A percentile compares a stretch with the other conserved stretches of the same genome.
phyloP scores from a whole-genome alignment of 129 eudicot species.

The Chrysanthemum lavandulifolium region DNA sequence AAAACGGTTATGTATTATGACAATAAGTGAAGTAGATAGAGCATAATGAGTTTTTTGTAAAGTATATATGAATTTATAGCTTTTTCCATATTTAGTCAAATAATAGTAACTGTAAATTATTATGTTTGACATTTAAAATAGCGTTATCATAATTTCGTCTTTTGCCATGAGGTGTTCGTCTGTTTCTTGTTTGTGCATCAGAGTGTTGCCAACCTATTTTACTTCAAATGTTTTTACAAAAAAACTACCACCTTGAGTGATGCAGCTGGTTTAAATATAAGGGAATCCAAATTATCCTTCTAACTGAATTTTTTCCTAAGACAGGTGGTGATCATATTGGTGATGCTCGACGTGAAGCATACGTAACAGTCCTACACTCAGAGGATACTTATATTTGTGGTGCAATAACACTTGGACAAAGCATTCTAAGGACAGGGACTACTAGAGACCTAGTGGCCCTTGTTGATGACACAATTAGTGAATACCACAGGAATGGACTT shows the following conservation, averaged over 20 bases:
- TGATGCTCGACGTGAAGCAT: slow-evolving; percentile 62
- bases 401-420: slow-evolving; percentile 76
- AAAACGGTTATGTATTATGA: too few relatives aligned
- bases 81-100: too few relatives aligned
- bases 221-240: too few relatives aligned
- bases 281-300: too few relatives aligned
- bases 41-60: too few relatives aligned
- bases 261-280: too few relatives aligned
- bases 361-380: slow-evolving; percentile 80
- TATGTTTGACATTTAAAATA: neutral
- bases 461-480: slow-evolving; percentile 64
- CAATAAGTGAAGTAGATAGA: too few relatives aligned
- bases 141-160: neutral
- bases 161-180: too few relatives aligned
- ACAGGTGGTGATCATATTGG: slow-evolving; percentile 25
- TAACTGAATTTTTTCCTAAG: slow-evolving; percentile 11
- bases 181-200: too few relatives aligned
- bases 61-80: too few relatives aligned
- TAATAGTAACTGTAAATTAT: neutral
- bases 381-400: slow-evolving; percentile 76
- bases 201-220: too few relatives aligned
- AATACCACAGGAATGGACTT: slow-evolving; percentile 59
- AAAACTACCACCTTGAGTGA: too few relatives aligned
- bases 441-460: slow-evolving; percentile 75
- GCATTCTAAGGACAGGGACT: slow-evolving; percentile 74